These are phyloP conservation scores for Lachnellula subtilissima DNA, from an alignment of 2,329 filamentous ascomycete genomes.

Conservation along the genomic window DNA sequence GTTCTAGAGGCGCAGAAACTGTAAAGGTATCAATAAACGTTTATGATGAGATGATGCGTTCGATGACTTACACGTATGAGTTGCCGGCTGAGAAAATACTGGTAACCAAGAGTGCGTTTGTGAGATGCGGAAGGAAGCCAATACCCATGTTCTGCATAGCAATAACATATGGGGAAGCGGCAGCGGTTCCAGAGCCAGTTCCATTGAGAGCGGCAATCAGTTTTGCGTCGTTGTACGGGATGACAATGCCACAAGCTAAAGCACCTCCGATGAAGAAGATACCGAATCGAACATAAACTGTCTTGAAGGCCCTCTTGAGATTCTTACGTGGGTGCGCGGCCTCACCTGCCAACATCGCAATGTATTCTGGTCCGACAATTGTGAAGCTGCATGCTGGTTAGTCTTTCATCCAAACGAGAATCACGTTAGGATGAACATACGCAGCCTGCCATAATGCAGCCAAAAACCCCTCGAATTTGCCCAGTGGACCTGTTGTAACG, in stretches of 20 bases:
- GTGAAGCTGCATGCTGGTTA: constrained; percentile 13
- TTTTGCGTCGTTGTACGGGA: constrained; percentile 58
- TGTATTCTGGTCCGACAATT: constrained; percentile 49
- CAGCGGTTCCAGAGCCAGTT: constrained; percentile 40
- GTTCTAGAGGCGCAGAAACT: constrained; percentile 63
- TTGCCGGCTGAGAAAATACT: constrained; percentile 60
- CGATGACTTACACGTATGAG: constrained; percentile 41
- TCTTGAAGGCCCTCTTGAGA: constrained; percentile 66
- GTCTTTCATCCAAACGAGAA: background rate
- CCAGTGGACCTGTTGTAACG: constrained; percentile 57
- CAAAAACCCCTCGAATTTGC: constrained; percentile 65
- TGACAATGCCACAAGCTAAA: constrained; percentile 59
- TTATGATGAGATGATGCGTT: background rate
- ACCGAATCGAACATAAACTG: constrained; percentile 67
- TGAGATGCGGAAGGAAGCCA: constrained; percentile 58
- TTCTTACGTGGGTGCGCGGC: constrained; percentile 57
- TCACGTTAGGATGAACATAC: constrained; percentile 24
- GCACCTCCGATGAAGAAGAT: constrained; percentile 68
- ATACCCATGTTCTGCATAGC: constrained; percentile 66
- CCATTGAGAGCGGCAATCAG: constrained; percentile 37
- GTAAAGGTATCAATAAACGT: background rate
- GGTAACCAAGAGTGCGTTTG: constrained; percentile 62
- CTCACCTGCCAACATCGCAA: constrained; percentile 65
- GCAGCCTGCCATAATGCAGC: constrained; percentile 47
- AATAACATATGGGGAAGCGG: constrained; percentile 42